These are phyloP conservation scores for Diaporthe australafricana DNA, from an alignment of 2,329 filamentous ascomycete species.

Conservation along the genomic window DNA sequence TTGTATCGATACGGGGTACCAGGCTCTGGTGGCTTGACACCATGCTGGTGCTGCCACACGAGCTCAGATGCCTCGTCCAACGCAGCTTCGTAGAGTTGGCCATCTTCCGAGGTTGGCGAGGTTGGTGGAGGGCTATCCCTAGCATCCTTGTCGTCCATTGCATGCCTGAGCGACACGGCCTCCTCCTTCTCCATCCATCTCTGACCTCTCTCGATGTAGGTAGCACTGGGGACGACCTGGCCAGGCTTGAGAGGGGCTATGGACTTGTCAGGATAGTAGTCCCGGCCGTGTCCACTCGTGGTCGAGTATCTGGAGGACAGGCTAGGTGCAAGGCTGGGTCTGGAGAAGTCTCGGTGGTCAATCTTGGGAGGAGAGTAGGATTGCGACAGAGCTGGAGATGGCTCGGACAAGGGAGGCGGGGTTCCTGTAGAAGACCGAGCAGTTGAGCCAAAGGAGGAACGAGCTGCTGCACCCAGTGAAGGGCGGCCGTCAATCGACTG, in stretches of 20 bases:
- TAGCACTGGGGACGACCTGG: slow-evolving; percentile 72
- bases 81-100: slow-evolving; percentile 75
- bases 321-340: slow-evolving; percentile 59
- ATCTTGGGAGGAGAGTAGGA: slow-evolving; percentile 37
- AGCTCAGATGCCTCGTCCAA: slow-evolving; percentile 83
- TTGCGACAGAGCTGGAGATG: slow-evolving; percentile 39
- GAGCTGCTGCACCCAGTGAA: slow-evolving; percentile 45
- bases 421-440: slow-evolving; percentile 44
- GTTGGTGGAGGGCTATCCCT: slow-evolving; percentile 52
- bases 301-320: slow-evolving; percentile 63
- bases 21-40: slow-evolving; percentile 64
- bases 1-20: slow-evolving; percentile 76
- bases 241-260: slow-evolving; percentile 64
- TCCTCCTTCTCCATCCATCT: slow-evolving; percentile 87
- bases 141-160: slow-evolving; percentile 79
- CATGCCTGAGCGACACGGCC: slow-evolving; percentile 74
- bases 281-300: slow-evolving; percentile 56
- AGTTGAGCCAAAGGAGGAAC: slow-evolving; percentile 48
- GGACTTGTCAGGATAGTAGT: slow-evolving; percentile 62
- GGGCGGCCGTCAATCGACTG: slow-evolving; percentile 45
- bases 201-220: slow-evolving; percentile 79
- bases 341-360: slow-evolving; percentile 41
- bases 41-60: slow-evolving; percentile 80
- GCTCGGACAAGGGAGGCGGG: slow-evolving; percentile 40
- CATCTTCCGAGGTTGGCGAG: slow-evolving; percentile 61